These are phyloP conservation scores for Cutaneotrichosporon mucoides DNA, from an alignment of 1,284 basidiomycete genomes.

Conservation along the genomic window DNA sequence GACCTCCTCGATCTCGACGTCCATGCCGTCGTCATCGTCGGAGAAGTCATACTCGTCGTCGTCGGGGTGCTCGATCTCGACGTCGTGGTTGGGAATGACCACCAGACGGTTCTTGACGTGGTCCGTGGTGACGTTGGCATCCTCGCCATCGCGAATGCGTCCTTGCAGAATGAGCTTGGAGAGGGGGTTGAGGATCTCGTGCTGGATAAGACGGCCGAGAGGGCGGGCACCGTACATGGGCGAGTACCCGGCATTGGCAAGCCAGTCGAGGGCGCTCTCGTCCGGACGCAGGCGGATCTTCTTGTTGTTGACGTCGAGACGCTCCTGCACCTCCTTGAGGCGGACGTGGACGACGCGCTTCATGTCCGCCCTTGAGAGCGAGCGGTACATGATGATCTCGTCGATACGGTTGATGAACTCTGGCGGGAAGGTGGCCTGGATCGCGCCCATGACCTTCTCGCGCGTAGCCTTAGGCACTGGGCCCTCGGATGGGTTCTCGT, in stretches of 20 bases:
- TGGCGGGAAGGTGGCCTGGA: conserved; percentile 54
- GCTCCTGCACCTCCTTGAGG: conserved; percentile 59
- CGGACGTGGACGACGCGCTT: conserved; percentile 55
- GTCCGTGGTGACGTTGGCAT: conserved; percentile 72
- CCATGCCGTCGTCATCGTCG: conserved; percentile 43
- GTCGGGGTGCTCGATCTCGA: conserved; percentile 39
- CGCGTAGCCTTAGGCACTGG: conserved; percentile 45
- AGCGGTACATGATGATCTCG: conserved; percentile 56
- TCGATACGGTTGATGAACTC: conserved; percentile 58
- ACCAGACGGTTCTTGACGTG: conserved; percentile 73
- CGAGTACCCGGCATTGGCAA: conserved; percentile 80
- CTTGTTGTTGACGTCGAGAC: conserved; percentile 65
- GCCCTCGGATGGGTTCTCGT: conserved; percentile 53
- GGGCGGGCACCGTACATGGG: conserved; percentile 84
- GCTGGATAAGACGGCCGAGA: conserved; percentile 85
- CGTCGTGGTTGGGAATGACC: conserved; percentile 76
- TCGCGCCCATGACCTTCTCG: conserved; percentile 52
- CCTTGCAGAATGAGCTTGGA: conserved; percentile 83
- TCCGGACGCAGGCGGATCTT: conserved; percentile 78
- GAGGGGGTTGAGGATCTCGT: conserved; percentile 87
- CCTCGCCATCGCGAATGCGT: conserved; percentile 75
- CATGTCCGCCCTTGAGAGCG: conserved; percentile 53
- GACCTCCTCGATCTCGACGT: conserved; percentile 49
- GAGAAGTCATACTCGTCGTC: conserved; percentile 32
- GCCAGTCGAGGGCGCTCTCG: conserved; percentile 71